Percentiles rank a stretch among this genome's conserved stretches.
Evolutionary conservation across 1,284 basidiomycete species (phyloP).

Genomic region (Melanopsichium pennsylvanicum): DNA sequence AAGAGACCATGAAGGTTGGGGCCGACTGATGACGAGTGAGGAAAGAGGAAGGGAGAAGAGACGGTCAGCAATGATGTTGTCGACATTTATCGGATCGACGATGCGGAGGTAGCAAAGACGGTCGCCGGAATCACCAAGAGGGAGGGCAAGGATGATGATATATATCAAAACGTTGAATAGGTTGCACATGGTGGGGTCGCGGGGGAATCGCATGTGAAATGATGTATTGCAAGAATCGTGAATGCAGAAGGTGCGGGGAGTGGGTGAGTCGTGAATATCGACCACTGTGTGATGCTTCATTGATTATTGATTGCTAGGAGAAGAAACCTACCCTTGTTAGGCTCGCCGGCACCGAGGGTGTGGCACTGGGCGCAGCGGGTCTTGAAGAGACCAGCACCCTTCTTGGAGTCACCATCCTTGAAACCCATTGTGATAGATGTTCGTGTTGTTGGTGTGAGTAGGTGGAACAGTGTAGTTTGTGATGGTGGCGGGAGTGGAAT

Average conservation of each 20-base stretch:
- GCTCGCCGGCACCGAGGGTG: constrained; percentile 82
- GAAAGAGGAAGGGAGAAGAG: not conserved
- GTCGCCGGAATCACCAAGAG: too few species aligned
- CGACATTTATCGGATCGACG: not conserved
- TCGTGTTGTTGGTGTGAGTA: not conserved
- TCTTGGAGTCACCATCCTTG: constrained; percentile 57
- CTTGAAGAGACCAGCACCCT: constrained; percentile 67
- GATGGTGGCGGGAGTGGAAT: constrained; percentile 2
- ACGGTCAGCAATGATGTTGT: not conserved
- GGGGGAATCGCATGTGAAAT: too few species aligned
- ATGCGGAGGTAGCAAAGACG: not conserved
- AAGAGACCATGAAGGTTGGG: constrained; percentile 89
- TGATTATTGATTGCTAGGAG: not conserved
- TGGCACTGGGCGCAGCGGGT: constrained; percentile 98
- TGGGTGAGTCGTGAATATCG: too few species aligned
- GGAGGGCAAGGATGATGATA: too few species aligned
- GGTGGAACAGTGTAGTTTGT: not conserved
- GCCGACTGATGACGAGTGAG: constrained; percentile 72
- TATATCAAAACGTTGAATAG: too few species aligned
- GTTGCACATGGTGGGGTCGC: too few species aligned
- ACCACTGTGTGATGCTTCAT: too few species aligned
- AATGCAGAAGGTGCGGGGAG: too few species aligned
- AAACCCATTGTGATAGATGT: constrained; percentile 47
- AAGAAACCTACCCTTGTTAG: constrained; percentile 72
- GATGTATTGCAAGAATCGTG: not conserved